phyloP scores from a whole-genome alignment of 2,329 filamentous ascomycete species.

The Tolypocladium nubicola region DNA sequence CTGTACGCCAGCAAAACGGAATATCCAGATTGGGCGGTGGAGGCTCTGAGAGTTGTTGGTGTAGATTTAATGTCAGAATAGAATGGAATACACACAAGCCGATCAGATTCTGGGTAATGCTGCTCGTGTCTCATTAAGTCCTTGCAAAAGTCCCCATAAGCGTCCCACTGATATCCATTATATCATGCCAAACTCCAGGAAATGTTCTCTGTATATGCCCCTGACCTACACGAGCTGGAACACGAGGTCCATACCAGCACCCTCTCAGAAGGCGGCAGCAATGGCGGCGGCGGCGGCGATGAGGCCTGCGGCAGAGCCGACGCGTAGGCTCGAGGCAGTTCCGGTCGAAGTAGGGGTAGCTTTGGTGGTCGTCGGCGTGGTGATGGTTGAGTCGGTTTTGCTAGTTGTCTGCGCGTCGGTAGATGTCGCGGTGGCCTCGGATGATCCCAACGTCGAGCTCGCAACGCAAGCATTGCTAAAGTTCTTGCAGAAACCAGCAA shows the following conservation, averaged over 20 bases:
- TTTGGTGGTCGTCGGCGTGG: not conserved
- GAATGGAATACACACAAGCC: not conserved
- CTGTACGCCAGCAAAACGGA: slow-evolving; percentile 52
- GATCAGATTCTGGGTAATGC: not conserved
- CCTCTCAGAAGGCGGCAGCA: slow-evolving; percentile 12
- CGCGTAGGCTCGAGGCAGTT: slow-evolving; percentile 9
- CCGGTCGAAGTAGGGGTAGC: slow-evolving; percentile 4
- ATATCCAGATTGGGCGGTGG: slow-evolving; percentile 78
- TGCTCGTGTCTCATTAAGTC: not conserved
- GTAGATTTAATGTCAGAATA: slow-evolving; percentile 43
- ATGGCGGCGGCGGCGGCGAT: slow-evolving; percentile 11
- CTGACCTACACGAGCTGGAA: not conserved
- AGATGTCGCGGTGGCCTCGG: slow-evolving; percentile 1
- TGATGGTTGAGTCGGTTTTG: not conserved
- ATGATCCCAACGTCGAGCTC: slow-evolving; percentile 1
- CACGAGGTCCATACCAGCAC: not conserved
- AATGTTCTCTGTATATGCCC: not conserved
- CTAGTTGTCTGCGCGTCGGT: not conserved
- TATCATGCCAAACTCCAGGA: not conserved
- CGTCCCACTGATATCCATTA: not conserved
- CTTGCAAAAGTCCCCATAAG: not conserved
- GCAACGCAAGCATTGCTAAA: slow-evolving; percentile 17
- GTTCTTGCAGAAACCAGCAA: slow-evolving; percentile 18
- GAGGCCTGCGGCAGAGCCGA: slow-evolving; percentile 11
- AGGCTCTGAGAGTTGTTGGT: slow-evolving; percentile 66